Evolutionary conservation across 129 eudicot genomes (phyloP), one percentile per base, ranked within the genome.

Genomic region (Escallonia rubra): DNA sequence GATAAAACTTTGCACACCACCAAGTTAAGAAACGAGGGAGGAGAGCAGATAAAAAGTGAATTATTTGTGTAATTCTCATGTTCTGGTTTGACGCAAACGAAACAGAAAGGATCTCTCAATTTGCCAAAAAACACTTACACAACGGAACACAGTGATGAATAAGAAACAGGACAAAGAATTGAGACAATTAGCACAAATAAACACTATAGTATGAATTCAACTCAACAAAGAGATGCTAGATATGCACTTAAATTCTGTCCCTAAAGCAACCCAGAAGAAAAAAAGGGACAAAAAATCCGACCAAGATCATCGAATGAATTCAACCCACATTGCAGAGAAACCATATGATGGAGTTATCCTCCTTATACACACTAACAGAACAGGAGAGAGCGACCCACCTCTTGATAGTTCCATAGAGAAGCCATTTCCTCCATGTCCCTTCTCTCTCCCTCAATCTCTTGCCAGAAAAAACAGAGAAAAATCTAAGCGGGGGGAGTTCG

Each of bases 341-440:
- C 51, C 39, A n/a, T 9, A 57, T 51, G 45, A 57, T 16, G 34
- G 42, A 43, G 4, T 23, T 23, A 23, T 23, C 34, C 34, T 23
- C 34, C 34, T 23, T 23, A 66, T 65, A 4, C 47, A 52, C 50
- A 12, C 7, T 8, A 7, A 34, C 6, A 68, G 3, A 4, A 34
- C 34, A 43, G 56, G 52, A 48, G 49, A 41, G 63, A 67, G 47
- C 45, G 71, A 81, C 87, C 75, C 67, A 90, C 96, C 90, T 90
- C 88, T 72, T 77, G 90, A 71, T 83, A 81, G 74, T 69, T 76
- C 96, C 96, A 90, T 64, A 86, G 72, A 63, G 95, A 83, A 57
- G 70, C 72, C 68, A 82, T 46, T 59, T 88, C 88, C 14, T 76
- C 95, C 94, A 89, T 89, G 44, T 56, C 12, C 54, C 34, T 73